Conservation (phyloP, 768 basidiomycete species). For the Thelephora ganbajun region DNA sequence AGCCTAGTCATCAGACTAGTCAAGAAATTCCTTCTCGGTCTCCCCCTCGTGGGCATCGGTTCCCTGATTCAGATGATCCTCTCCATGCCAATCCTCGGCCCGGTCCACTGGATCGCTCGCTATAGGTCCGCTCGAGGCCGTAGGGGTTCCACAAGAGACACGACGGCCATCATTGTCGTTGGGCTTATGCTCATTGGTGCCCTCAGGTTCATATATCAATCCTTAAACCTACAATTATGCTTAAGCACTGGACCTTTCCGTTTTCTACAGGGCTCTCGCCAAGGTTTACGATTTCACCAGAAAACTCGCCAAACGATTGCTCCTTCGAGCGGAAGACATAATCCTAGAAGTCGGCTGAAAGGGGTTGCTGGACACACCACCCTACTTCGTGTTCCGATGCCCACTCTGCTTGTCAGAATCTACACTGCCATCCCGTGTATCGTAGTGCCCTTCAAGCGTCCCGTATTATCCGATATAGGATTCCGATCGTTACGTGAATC, state of each 20-base stretch:
- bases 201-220: constrained; percentile 29
- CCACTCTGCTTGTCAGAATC: constrained; percentile 6
- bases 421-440: background rate
- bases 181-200: constrained; percentile 45
- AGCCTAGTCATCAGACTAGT: constrained; percentile 42
- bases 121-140: constrained; percentile 44
- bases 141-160: constrained; percentile 44
- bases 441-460: background rate
- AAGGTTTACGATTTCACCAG: constrained; percentile 59
- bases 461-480: background rate
- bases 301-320: constrained; percentile 37
- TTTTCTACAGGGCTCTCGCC: constrained; percentile 41
- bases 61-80: constrained; percentile 63
- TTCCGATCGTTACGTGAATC: background rate
- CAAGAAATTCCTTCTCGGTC: constrained; percentile 60
- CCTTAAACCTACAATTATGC: background rate
- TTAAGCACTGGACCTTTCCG: constrained; percentile 5
- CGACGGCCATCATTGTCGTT: constrained; percentile 48
- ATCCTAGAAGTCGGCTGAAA: constrained; percentile 57
- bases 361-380: background rate
- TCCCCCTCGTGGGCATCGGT: constrained; percentile 66
- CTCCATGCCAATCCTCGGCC: constrained; percentile 47
- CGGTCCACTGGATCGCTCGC: constrained; percentile 57
- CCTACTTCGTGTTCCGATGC: constrained; percentile 7
- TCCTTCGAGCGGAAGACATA: constrained; percentile 64